These are phyloP conservation scores for Neofusicoccum sp. DNA, from an alignment of 2,329 filamentous ascomycete species.

Conservation along the genomic window DNA sequence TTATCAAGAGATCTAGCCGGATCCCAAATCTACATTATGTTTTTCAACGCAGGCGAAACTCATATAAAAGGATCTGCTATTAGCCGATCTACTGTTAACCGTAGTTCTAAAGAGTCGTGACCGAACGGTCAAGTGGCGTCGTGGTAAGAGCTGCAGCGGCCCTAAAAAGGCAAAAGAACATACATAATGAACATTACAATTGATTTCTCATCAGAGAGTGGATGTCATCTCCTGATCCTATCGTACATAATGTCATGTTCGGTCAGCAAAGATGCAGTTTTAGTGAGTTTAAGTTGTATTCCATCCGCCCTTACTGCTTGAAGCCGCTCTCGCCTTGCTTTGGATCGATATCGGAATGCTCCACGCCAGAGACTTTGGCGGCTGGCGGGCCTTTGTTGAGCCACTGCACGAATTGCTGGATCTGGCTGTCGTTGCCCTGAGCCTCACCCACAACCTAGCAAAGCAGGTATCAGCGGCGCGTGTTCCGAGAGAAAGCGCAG, in stretches of 20 bases:
- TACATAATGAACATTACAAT: too few species aligned
- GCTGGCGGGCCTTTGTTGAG: conserved; percentile 73
- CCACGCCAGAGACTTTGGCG: conserved; percentile 73
- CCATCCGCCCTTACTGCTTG: conserved; percentile 20
- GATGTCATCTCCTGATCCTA: conserved; percentile 11
- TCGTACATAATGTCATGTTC: background rate
- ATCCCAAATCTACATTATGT: too few species aligned
- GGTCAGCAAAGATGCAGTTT: background rate
- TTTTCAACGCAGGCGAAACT: too few species aligned
- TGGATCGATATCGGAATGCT: conserved; percentile 66
- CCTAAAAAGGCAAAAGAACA: too few species aligned
- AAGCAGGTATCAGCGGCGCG: background rate
- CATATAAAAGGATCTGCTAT: too few species aligned
- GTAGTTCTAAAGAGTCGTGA: too few species aligned
- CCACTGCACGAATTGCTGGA: conserved; percentile 73
- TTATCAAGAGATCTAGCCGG: too few species aligned
- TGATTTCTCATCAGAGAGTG: too few species aligned
- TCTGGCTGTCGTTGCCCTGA: conserved; percentile 68
- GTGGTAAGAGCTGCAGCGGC: too few species aligned
- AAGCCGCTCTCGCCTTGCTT: conserved; percentile 72
- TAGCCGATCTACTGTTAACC: too few species aligned
- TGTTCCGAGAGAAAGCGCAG: background rate
- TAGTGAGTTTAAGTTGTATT: background rate
- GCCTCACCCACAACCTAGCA: conserved; percentile 86
- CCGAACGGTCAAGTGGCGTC: too few species aligned